Evolutionary conservation across 805 yeast species (phyloP).

Genomic region (Starmerella riodocensis): DNA sequence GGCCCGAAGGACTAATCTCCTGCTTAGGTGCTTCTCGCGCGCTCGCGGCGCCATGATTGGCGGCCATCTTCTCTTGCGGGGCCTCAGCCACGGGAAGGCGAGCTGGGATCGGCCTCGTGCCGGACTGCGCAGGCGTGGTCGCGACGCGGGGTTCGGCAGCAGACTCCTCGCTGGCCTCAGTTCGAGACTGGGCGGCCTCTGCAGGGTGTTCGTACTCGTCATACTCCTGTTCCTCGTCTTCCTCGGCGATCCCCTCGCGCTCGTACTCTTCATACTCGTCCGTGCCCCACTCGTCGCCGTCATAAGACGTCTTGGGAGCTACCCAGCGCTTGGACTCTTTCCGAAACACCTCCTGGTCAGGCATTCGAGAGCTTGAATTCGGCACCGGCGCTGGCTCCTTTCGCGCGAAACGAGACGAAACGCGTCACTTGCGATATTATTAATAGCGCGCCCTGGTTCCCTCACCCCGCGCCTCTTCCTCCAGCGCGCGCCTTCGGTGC

Average conservation of each 20-base stretch:
- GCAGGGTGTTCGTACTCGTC: background rate
- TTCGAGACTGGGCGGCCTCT: background rate
- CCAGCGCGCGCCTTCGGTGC: too few relatives aligned
- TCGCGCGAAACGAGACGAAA: too few relatives aligned
- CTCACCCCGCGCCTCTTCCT: too few relatives aligned
- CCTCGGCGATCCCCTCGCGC: slow-evolving; percentile 4
- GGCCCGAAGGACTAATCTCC: background rate
- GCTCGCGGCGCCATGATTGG: background rate
- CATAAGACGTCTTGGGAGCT: slow-evolving; percentile 26
- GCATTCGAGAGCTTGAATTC: background rate
- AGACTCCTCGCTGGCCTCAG: background rate
- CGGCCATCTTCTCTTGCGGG: background rate
- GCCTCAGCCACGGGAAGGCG: background rate
- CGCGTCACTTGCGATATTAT: too few relatives aligned
- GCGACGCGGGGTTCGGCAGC: background rate
- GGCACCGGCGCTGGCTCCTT: background rate
- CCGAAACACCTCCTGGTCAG: slow-evolving; percentile 13
- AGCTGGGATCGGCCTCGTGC: background rate
- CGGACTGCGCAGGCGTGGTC: background rate
- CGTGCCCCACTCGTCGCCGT: slow-evolving; percentile 30
- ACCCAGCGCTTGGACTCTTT: slow-evolving; percentile 30
- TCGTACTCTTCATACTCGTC: slow-evolving; percentile 21
- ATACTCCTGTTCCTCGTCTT: slow-evolving; percentile 8
- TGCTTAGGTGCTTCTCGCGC: background rate
- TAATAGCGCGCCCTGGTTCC: too few relatives aligned